These are phyloP conservation scores for Spizellomyces punctatus DNA, from an alignment of 192 early-diverging fungal species.

Conservation along the genomic window DNA sequence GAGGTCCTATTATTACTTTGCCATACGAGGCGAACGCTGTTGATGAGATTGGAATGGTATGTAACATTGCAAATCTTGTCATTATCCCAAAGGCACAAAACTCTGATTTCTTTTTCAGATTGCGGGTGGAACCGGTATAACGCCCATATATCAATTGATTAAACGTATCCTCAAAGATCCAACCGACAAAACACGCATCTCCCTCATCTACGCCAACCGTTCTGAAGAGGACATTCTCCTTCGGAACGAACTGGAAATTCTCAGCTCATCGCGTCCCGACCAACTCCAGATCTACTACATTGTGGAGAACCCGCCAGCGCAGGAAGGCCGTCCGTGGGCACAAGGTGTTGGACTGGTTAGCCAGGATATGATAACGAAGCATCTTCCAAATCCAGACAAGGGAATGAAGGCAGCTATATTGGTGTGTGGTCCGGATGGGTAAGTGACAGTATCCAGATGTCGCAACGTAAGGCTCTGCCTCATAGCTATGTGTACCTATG, in stretches of 20 bases:
- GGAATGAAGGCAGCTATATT: constrained; percentile 55
- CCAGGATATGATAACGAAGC: constrained; percentile 42
- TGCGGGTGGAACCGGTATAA: constrained; percentile 91
- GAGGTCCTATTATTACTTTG: constrained; percentile 77
- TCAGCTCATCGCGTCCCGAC: constrained; percentile 67
- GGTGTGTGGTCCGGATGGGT: constrained; percentile 61
- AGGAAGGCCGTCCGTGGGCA: constrained; percentile 1
- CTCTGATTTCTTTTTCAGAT: constrained; percentile 42
- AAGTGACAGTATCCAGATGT: constrained; percentile 19
- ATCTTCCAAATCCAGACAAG: constrained; percentile 47
- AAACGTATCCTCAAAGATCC: constrained; percentile 81
- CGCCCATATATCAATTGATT: constrained; percentile 94
- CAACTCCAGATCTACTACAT: constrained; percentile 82
- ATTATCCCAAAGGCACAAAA: too few relatives aligned
- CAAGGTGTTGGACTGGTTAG: constrained; percentile 33
- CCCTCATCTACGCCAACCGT: constrained; percentile 87
- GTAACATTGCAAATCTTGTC: constrained; percentile 56
- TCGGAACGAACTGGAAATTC: constrained; percentile 74
- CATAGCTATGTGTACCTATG: not conserved
- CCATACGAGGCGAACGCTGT: constrained; percentile 65
- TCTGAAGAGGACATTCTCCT: constrained; percentile 87
- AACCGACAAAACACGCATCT: constrained; percentile 81
- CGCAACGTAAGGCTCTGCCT: not conserved
- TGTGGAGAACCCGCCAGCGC: constrained; percentile 60
- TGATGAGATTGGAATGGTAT: constrained; percentile 76